A percentile compares a stretch with the other conserved stretches of the same genome.
Conservation (phyloP, 169 alveolate species). For the Plasmodium relictum region DNA sequence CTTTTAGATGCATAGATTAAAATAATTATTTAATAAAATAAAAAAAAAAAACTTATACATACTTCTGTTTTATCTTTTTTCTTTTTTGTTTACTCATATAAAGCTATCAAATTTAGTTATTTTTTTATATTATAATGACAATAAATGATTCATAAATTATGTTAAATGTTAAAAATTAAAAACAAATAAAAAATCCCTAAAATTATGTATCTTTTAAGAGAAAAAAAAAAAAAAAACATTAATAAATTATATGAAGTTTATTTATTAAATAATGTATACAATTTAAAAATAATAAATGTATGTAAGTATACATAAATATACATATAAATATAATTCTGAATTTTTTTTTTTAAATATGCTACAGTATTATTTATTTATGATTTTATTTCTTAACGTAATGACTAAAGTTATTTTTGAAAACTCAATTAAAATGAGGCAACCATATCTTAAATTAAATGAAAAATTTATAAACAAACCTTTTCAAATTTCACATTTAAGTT, state of each 20-base stretch:
- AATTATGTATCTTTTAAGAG: too few relatives aligned
- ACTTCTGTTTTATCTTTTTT: too few relatives aligned
- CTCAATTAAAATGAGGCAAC: constrained; percentile 9
- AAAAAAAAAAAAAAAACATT: too few relatives aligned
- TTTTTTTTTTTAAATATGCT: constrained; percentile 14
- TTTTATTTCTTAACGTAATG: constrained; percentile 6
- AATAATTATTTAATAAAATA: neutral
- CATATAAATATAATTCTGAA: neutral
- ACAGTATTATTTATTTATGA: constrained; percentile 3
- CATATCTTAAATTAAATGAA: constrained; percentile 17
- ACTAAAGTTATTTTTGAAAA: neutral
- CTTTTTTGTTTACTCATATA: too few relatives aligned
- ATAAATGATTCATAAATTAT: too few relatives aligned
- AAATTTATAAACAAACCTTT: neutral
- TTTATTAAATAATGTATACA: too few relatives aligned
- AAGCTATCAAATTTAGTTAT: too few relatives aligned
- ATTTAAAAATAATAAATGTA: neutral
- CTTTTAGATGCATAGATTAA: neutral
- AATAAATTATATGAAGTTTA: too few relatives aligned
- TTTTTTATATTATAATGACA: too few relatives aligned
- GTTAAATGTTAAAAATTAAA: too few relatives aligned
- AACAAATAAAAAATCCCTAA: too few relatives aligned
- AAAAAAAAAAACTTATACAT: neutral
- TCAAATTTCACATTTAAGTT: neutral
- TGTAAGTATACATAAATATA: constrained; percentile 7